Conservation (phyloP, 768 basidiomycete genomes). For the Suillus subaureus region DNA sequence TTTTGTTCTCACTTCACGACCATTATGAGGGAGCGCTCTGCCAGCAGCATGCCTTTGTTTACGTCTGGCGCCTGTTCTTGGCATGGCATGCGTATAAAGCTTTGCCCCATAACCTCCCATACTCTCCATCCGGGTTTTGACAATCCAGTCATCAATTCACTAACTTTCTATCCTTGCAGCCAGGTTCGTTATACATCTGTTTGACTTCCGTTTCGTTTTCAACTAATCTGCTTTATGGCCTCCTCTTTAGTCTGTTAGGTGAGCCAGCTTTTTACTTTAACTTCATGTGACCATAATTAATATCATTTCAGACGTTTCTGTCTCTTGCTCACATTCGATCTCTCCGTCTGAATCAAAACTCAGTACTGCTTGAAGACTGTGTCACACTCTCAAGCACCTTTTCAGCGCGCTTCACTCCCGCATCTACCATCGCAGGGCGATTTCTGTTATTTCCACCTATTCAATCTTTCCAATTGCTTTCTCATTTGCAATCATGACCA, state of each 20-base stretch:
- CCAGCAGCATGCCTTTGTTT: slow-evolving; percentile 22
- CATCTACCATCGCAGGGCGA: slow-evolving; percentile 35
- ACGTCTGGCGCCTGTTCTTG: slow-evolving; percentile 5
- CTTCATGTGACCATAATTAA: neutral
- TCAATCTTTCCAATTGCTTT: slow-evolving; percentile 11
- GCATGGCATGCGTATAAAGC: slow-evolving; percentile 27
- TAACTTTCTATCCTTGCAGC: slow-evolving; percentile 24
- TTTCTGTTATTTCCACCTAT: slow-evolving; percentile 17
- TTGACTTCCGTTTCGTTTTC: neutral
- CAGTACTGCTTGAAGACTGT: slow-evolving; percentile 14
- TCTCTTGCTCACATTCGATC: slow-evolving; percentile 22
- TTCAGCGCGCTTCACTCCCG: slow-evolving; percentile 26
- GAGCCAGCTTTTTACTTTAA: slow-evolving; percentile 5
- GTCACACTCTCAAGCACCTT: slow-evolving; percentile 31
- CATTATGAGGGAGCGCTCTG: slow-evolving; percentile 9
- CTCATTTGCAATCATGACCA: slow-evolving; percentile 23
- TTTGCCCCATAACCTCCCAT: slow-evolving; percentile 4
- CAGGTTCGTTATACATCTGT: slow-evolving; percentile 23
- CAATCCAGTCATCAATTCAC: slow-evolving; percentile 29
- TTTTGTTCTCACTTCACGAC: slow-evolving; percentile 40
- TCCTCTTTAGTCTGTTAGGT: slow-evolving; percentile 30
- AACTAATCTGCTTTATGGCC: slow-evolving; percentile 17
- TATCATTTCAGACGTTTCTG: slow-evolving; percentile 14
- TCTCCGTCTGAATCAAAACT: slow-evolving; percentile 29
- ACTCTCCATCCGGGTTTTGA: slow-evolving; percentile 36